Percentiles rank a stretch among this genome's conserved stretches.
These are phyloP conservation scores for Aeschynomene evenia DNA, from an alignment of 306 rosid genomes.

Conservation along the genomic window DNA sequence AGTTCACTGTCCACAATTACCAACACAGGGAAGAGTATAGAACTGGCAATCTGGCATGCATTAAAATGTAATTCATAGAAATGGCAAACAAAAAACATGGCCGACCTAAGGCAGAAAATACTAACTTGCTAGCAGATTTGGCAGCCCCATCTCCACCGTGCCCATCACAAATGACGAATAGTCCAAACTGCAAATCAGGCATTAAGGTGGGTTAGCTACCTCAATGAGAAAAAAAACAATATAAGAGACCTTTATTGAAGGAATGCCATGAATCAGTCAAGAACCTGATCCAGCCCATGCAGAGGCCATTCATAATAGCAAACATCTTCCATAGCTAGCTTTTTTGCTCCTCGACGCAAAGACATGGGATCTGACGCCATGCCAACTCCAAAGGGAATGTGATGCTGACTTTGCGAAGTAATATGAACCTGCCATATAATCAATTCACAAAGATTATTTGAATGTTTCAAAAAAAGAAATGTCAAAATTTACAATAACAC, in stretches of 20 bases:
- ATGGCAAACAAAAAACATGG: conserved; percentile 27
- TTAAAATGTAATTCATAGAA: conserved; percentile 7
- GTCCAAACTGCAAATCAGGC: conserved; percentile 77
- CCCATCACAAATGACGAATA: conserved; percentile 91
- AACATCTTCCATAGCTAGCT: conserved; percentile 95
- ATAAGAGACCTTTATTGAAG: conserved; percentile 17
- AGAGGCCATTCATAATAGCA: conserved; percentile 95
- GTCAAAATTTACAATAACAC: conserved; percentile 6
- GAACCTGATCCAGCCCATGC: conserved; percentile 87
- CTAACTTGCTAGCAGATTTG: conserved; percentile 93
- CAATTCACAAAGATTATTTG: conserved; percentile 7
- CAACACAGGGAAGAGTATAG: conserved; percentile 10
- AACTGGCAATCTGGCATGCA: background rate
- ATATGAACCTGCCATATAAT: conserved; percentile 70
- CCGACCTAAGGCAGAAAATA: conserved; percentile 37
- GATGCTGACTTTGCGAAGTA: conserved; percentile 54
- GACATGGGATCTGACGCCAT: conserved; percentile 97
- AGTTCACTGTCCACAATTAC: background rate
- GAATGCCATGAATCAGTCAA: conserved; percentile 18
- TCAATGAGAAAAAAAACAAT: conserved; percentile 23
- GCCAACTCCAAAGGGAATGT: conserved; percentile 84
- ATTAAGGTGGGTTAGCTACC: conserved; percentile 37
- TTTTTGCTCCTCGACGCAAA: conserved; percentile 89
- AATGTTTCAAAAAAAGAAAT: conserved; percentile 3
- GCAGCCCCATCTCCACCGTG: conserved; percentile 96